Conservation (phyloP, 768 basidiomycete species). For the Mycena venus region DNA sequence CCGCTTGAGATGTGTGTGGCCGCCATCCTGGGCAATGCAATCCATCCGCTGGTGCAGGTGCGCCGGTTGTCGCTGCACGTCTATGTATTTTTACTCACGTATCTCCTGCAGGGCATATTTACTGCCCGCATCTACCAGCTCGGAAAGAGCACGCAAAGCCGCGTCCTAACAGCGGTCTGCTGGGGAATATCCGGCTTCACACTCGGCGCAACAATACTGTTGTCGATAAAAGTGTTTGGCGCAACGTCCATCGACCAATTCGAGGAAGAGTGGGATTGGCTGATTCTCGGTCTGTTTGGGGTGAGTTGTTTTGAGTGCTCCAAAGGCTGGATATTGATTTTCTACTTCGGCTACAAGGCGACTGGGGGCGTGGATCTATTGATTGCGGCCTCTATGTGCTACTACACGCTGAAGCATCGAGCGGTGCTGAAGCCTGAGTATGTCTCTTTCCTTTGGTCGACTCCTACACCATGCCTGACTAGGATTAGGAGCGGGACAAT, state of each 20-base stretch:
- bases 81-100: background rate
- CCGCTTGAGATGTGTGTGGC: slow-evolving; percentile 23
- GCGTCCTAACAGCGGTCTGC: slow-evolving; percentile 12
- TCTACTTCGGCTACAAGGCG: too few relatives aligned
- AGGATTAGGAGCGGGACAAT: slow-evolving; percentile 1
- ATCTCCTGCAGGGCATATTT: slow-evolving; percentile 25
- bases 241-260: slow-evolving; percentile 20
- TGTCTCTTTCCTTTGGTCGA: background rate
- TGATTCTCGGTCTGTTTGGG: slow-evolving; percentile 22
- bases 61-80: background rate
- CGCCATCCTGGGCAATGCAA: slow-evolving; percentile 28
- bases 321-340: too few relatives aligned
- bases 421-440: slow-evolving; percentile 13
- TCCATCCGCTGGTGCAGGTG: slow-evolving; percentile 34
- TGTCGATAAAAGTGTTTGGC: slow-evolving; percentile 22
- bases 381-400: slow-evolving; percentile 23
- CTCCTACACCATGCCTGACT: background rate
- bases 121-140: slow-evolving; percentile 33
- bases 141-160: slow-evolving; percentile 8
- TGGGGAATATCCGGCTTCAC: slow-evolving; percentile 30
- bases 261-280: slow-evolving; percentile 29
- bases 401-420: slow-evolving; percentile 19
- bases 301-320: too few relatives aligned
- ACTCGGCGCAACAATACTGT: slow-evolving; percentile 25
- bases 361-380: slow-evolving; percentile 25